Conservation (phyloP, 306 rosid species). For the Pueraria montana region DNA sequence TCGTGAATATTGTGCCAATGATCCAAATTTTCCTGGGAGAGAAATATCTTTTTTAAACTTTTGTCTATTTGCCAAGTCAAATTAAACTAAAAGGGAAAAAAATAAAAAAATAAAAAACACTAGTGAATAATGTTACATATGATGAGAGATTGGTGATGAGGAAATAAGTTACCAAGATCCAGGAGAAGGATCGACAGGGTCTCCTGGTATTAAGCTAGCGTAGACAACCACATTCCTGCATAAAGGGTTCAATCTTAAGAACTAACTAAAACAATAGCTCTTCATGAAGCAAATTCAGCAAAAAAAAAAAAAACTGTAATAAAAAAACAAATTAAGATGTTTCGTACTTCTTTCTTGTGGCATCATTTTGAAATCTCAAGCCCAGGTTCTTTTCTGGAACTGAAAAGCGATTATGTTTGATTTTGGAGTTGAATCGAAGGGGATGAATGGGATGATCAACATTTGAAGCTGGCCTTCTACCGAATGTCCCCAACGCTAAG, state of each 20-base stretch:
- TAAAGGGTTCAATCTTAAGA: neutral
- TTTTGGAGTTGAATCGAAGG: conserved; percentile 35
- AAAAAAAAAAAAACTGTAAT: neutral
- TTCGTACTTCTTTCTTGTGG: conserved; percentile 47
- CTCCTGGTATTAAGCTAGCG: conserved; percentile 41
- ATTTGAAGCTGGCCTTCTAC: conserved; percentile 41
- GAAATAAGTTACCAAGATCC: conserved; percentile 25
- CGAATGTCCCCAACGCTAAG: neutral
- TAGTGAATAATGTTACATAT: neutral
- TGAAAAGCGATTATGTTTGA: conserved; percentile 19
- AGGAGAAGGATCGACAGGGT: conserved; percentile 44
- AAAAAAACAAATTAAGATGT: neutral
- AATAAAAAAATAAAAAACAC: too few relatives aligned
- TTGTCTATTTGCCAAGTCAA: neutral
- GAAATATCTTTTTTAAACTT: neutral
- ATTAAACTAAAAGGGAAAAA: neutral
- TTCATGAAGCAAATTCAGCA: neutral
- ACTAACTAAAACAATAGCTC: neutral
- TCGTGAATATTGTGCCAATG: conserved; percentile 58
- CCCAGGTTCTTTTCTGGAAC: conserved; percentile 17
- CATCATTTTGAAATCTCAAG: conserved; percentile 5
- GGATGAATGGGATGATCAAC: conserved; percentile 11
- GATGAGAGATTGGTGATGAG: neutral
- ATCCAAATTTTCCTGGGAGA: conserved; percentile 69
- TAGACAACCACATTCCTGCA: conserved; percentile 59